Evolutionary conservation across 164 flowering plant genomes (phyloP), one percentile per base, ranked within the genome.

Genomic region (Hamamelis virginiana): DNA sequence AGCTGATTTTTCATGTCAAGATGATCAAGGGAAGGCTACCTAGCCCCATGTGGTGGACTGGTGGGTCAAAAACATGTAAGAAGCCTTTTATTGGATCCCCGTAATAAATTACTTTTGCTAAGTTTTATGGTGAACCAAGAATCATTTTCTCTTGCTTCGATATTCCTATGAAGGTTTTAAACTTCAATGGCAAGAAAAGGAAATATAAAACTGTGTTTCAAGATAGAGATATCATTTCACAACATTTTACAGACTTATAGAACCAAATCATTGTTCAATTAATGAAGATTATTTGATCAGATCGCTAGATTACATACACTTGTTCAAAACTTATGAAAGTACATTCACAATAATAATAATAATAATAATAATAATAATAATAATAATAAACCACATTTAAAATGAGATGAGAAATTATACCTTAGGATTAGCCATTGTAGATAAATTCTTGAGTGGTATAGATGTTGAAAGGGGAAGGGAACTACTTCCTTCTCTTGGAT

Each of bases 401-500:
- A 4, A n/a, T 46, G 14, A 21, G 46, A n/a, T 1, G 33, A 8
- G 38, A 33, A 19, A 51, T 2, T 6, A 58, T 70, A 86, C 87
- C 83, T 77, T 70, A n/a, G 69, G 27, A 23, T 64, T 48, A 41
- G 50, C 27, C 47, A 51, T 43, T 59, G 65, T 58, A 67, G 79
- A 68, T 33, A 67, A 50, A 46, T 73, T 68, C 46, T 75, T 69
- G 2, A 57, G 57, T 13, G 86, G 81, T 41, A 52, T 16, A 21
- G 70, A 28, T 65, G 68, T 46, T 59, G 81, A 72, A 33, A 23
- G 58, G 19, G 63, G 25, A 27, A 64, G 43, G 43, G 75, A 71
- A 61, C 33, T 27, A 46, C 66, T 66, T 47, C 41, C 78, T 79
- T 74, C 80, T 64, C 45, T 62, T n/a, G 71, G 64, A 44, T 44